phyloP scores from a whole-genome alignment of 129 eudicot genomes.

The Artemisia argyi region DNA sequence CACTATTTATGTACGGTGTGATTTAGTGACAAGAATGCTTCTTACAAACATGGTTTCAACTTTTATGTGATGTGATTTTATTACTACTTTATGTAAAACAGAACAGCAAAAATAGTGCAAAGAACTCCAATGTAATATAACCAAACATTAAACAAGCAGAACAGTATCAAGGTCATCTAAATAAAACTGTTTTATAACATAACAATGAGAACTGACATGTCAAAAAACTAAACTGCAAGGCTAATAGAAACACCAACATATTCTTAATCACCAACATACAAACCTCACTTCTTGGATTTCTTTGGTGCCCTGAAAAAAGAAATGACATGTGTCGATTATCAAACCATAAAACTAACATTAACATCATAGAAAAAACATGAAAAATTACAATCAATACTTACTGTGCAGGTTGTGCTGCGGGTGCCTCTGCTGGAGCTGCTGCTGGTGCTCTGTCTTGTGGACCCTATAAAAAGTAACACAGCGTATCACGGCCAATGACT shows the following conservation, averaged over 20 bases:
- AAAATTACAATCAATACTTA: slow-evolving; percentile 28
- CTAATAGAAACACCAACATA: slow-evolving; percentile 19
- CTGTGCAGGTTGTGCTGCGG: slow-evolving; percentile 51
- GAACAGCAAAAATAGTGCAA: not conserved
- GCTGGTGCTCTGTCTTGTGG: slow-evolving; percentile 53
- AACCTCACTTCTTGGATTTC: slow-evolving; percentile 74
- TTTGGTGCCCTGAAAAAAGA: slow-evolving; percentile 51
- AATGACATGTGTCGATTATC: not conserved
- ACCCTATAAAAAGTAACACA: slow-evolving; percentile 32
- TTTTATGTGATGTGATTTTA: no score
- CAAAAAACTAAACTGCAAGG: slow-evolving; percentile 44
- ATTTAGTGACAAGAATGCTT: not conserved
- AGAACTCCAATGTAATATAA: slow-evolving; percentile 11
- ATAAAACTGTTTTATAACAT: slow-evolving; percentile 26
- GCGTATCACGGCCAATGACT: no score
- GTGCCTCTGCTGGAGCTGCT: slow-evolving; percentile 33
- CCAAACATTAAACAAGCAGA: slow-evolving; percentile 26
- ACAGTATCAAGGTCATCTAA: slow-evolving; percentile 28
- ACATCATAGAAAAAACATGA: not conserved
- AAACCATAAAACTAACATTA: not conserved
- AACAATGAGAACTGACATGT: slow-evolving; percentile 14
- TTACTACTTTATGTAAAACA: no score
- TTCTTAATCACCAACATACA: slow-evolving; percentile 18
- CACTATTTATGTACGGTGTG: not conserved
- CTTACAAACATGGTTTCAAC: no score